Evolutionary conservation across 352 stramenopile genomes (phyloP), one percentile per base, ranked within the genome.

Genomic region (Phytophthora litchii): DNA sequence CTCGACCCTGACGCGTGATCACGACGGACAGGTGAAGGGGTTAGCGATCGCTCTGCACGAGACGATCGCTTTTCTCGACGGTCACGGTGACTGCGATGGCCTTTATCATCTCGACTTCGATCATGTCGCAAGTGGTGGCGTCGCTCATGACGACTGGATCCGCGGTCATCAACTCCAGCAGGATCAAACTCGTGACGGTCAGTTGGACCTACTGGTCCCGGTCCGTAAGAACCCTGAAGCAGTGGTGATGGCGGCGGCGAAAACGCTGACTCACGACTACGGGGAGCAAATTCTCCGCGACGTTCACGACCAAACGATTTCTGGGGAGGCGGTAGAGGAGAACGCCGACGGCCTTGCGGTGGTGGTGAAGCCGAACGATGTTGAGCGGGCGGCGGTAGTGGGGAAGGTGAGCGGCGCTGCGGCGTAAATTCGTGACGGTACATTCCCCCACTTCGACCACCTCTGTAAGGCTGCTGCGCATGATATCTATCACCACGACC

Each of bases 11-110:
- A 71, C 21, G 47, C 25, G 14, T 59, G 60, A 13, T 64, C 61
- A 52, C 66, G 70, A 23, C 61, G 67, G 16, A 72, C 40, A 29
- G 75, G 74, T 13, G 76, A 86, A 32, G 74, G 74, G 4, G 76
- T 78, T 35, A 71, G 38, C 19, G 74, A 80, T 7, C 59, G 69
- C 14, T 72, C 58, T 16, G 35, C 16, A 41, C 61, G 67, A 43
- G 66, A 67, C 13, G 43, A 62, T 44, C 64, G 70, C 29, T 72
- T 79, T 12, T 74, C 54, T 11, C 59, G 64, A 20, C 36, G 49
- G 1, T 76, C 65, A 51, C 59, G 60, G 21, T 80, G 70, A 21
- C 54, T 67, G 16, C 58, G 64, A 41, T 68, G 60, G 17, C 54
- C 45, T 36, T 80, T 84, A 7, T 76, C 73, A 19, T 83, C 67